Conservation (phyloP, 2,329 filamentous ascomycete genomes). For the Mollisia scopiformis region DNA sequence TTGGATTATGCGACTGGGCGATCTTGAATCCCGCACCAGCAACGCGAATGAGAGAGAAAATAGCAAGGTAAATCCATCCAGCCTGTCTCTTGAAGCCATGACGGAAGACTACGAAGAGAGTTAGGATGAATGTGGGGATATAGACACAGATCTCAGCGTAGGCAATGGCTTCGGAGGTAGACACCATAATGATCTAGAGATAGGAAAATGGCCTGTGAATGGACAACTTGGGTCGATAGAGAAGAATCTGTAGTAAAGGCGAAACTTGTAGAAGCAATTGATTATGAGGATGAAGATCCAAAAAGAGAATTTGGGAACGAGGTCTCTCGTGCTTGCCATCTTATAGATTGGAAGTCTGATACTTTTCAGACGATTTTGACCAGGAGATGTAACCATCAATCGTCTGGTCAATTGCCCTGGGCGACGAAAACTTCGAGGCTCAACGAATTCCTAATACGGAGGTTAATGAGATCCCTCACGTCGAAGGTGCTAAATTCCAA, state of each 20-base stretch:
- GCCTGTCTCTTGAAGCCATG: slow-evolving; percentile 35
- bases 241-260: neutral
- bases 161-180: slow-evolving; percentile 28
- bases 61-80: slow-evolving; percentile 40
- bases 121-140: slow-evolving; percentile 27
- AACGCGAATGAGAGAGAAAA: slow-evolving; percentile 38
- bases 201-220: too few species aligned
- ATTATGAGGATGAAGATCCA: neutral
- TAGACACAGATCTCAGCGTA: slow-evolving; percentile 33
- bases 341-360: neutral
- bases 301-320: too few species aligned
- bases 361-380: neutral
- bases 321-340: too few species aligned
- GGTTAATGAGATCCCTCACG: neutral
- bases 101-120: slow-evolving; percentile 25
- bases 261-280: neutral
- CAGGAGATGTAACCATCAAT: neutral
- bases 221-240: too few species aligned
- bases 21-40: slow-evolving; percentile 37
- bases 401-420: neutral
- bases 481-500: neutral
- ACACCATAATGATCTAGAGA: slow-evolving; percentile 17
- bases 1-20: slow-evolving; percentile 28
- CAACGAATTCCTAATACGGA: neutral
- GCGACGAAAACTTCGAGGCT: neutral